Evolutionary conservation across 495 filamentous ascomycete species (phyloP), one percentile per base, ranked within the genome.

Genomic region (Podospora pseudocomata): DNA sequence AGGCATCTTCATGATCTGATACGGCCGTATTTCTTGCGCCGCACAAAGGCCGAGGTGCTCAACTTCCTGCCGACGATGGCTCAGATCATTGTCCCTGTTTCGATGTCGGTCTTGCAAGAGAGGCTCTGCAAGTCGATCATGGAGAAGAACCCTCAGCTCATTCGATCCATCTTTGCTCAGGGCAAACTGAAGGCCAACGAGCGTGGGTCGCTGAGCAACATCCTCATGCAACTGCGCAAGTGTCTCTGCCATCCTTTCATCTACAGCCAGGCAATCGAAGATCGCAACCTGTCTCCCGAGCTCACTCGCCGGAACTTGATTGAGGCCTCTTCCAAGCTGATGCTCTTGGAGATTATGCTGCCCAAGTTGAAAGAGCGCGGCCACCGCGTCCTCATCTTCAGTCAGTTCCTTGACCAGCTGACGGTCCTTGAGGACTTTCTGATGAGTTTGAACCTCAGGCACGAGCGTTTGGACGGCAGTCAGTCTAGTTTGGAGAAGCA

Each of bases 171-270:
- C 28, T 91, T 97, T 73, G 83, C 86, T 1, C 83, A 82, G 30
- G 79, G 82, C n/a, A 83, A 86, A 68, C 79, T 91, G 30, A 90
- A 90, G 68, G 80, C 86, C 19, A 79, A 79, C 3, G 95, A 99
- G 65, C 84, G 88, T 1, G 88, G 89, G 23, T 94, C 87, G 65
- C 75, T 99, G 63, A 95, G 87, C 80, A 99, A 98, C 71, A 97
- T 98, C 44, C 81, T 99, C 28, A 92, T 97, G 87, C 94, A 98
- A 76, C 86, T 99, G 15, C 89, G 95, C 2, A 97, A 97, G 75
- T 96, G 92, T 70, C 84, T 99, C 6, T 94, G 93, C 69, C 95
- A 99, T 78, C 96, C 95, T 1, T 99, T 97, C 73, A 87, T 97
- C 30, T 99, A 97, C 81, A 97, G 87, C 77, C 77, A 81, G 58